Conservation (phyloP, 306 rosid species). For the Citrullus amarus region DNA sequence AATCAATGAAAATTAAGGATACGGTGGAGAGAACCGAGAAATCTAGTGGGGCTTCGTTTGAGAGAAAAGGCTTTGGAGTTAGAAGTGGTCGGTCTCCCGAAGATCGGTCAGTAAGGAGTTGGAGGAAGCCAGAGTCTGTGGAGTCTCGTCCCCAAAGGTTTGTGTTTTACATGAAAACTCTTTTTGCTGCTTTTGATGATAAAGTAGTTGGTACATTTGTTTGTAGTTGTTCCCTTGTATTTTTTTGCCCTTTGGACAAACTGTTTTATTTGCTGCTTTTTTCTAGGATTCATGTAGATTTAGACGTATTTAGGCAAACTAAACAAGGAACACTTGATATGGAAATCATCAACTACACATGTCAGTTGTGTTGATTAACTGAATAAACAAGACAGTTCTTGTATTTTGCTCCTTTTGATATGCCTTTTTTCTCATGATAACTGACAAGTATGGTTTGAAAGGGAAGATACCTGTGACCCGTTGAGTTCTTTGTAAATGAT, state of each 20-base stretch:
- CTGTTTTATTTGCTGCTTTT: not conserved
- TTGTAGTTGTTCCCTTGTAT: not conserved
- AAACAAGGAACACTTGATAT: not conserved
- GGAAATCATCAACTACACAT: not conserved
- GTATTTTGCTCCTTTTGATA: not conserved
- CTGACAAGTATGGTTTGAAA: not conserved
- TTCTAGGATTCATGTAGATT: not conserved
- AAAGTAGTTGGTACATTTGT: not conserved
- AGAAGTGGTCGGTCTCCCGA: conserved; percentile 30
- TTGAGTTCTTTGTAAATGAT: not conserved
- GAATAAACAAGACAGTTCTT: not conserved
- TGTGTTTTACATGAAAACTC: not conserved
- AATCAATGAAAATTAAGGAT: conserved; percentile 51
- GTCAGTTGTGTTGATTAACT: not conserved
- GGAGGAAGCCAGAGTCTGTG: conserved; percentile 55
- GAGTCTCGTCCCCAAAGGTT: conserved; percentile 29
- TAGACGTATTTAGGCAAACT: not conserved
- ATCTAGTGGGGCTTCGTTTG: conserved; percentile 20
- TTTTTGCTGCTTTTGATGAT: not conserved
- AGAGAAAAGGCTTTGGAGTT: conserved; percentile 46
- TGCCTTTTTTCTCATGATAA: not conserved
- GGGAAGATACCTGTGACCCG: not conserved
- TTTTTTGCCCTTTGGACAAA: not conserved
- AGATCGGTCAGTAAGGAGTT: conserved; percentile 38
- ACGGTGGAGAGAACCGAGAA: conserved; percentile 22